Conservation (phyloP, 208 protist species). For the Leptomonas pyrrhocoris region DNA sequence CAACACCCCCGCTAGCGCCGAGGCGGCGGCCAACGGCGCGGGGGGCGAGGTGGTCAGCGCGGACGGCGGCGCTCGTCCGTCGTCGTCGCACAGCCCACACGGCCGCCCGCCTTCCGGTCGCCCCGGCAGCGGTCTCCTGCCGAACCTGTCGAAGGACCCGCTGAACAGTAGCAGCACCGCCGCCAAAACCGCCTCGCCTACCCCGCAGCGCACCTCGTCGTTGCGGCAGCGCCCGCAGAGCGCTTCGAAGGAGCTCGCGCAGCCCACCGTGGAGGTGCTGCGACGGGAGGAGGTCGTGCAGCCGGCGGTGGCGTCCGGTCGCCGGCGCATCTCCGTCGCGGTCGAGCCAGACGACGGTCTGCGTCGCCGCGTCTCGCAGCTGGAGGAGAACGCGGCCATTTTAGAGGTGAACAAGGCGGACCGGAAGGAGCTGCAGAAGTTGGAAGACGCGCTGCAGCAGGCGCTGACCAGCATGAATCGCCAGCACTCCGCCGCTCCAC, state of each 20-base stretch:
- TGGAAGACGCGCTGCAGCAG: conserved; percentile 58
- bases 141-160: conserved; percentile 12
- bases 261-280: conserved; percentile 54
- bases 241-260: conserved; percentile 16
- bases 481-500: neutral
- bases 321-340: conserved; percentile 41
- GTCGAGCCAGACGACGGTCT: conserved; percentile 59
- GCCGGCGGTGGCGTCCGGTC: conserved; percentile 9
- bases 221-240: neutral
- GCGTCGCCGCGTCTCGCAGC: conserved; percentile 61
- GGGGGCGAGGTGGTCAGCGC: conserved; percentile 21
- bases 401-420: conserved; percentile 85
- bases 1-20: neutral
- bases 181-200: neutral
- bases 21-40: neutral
- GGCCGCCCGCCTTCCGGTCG: conserved; percentile 32
- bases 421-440: conserved; percentile 56
- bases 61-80: conserved; percentile 13
- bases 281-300: conserved; percentile 35
- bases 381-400: conserved; percentile 73
- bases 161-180: conserved; percentile 6
- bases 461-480: conserved; percentile 25
- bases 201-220: conserved; percentile 9
- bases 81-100: conserved; percentile 3
- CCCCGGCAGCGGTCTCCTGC: conserved; percentile 13